phyloP scores from a whole-genome alignment of 495 filamentous ascomycete genomes.

The Trichoderma gamsii region DNA sequence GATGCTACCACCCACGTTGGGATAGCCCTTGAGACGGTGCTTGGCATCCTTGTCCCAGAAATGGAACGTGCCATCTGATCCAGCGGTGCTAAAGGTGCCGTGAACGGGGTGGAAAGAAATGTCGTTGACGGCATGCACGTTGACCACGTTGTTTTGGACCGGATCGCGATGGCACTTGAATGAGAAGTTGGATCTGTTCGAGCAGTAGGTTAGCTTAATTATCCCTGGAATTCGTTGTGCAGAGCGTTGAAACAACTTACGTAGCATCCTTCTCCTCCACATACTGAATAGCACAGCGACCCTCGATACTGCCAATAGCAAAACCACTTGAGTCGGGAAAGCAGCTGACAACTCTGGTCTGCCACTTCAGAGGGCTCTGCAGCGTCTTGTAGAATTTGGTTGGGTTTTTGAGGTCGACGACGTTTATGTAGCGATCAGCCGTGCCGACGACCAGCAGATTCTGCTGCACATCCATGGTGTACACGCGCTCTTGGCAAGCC shows the following conservation, averaged over 20 bases:
- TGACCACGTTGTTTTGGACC: conserved; percentile 54
- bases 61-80: conserved; percentile 86
- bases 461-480: conserved; percentile 80
- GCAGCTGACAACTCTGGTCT: conserved; percentile 87
- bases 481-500: conserved; percentile 73
- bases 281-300: conserved; percentile 86
- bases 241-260: conserved; percentile 33
- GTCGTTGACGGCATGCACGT: conserved; percentile 86
- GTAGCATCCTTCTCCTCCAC: conserved; percentile 79
- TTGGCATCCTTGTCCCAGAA: conserved; percentile 96
- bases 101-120: conserved; percentile 86
- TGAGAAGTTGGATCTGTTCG: conserved; percentile 68
- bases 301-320: conserved; percentile 85
- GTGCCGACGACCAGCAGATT: conserved; percentile 84
- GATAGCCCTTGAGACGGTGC: conserved; percentile 83
- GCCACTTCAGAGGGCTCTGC: conserved; percentile 86
- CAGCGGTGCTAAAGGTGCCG: conserved; percentile 89
- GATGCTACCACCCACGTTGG: conserved; percentile 80
- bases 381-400: conserved; percentile 80
- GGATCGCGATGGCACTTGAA: conserved; percentile 93
- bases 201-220: not conserved
- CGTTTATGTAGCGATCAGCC: conserved; percentile 86
- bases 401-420: conserved; percentile 80
- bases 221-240: no score
- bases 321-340: conserved; percentile 84